Percentiles rank a stretch among this genome's conserved stretches.
phyloP scores from a whole-genome alignment of 768 basidiomycete species.

The Hirschioporus abietinus region DNA sequence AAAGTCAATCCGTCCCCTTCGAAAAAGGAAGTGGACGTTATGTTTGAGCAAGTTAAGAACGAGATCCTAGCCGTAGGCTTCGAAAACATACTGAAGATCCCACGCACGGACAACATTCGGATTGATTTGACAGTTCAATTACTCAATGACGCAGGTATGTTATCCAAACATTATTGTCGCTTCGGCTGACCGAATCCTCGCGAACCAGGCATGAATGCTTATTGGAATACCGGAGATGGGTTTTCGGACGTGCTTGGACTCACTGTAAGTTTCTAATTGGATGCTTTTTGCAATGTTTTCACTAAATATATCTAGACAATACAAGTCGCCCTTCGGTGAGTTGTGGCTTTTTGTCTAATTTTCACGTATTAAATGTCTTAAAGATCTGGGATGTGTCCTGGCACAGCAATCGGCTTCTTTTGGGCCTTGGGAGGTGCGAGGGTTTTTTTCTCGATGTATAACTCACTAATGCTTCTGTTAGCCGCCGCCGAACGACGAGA shows the following conservation, averaged over 20 bases:
- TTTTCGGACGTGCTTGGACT: slow-evolving; percentile 62
- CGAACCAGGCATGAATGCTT: slow-evolving; percentile 55
- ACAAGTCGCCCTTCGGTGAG: slow-evolving; percentile 55
- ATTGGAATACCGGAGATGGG: slow-evolving; percentile 56
- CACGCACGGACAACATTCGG: slow-evolving; percentile 51
- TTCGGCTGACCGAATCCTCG: slow-evolving; percentile 9
- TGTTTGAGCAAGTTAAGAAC: slow-evolving; percentile 68
- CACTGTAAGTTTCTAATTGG: slow-evolving; percentile 37
- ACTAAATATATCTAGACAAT: slow-evolving; percentile 41
- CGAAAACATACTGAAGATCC: slow-evolving; percentile 59
- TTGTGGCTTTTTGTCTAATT: background rate
- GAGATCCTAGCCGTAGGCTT: slow-evolving; percentile 67
- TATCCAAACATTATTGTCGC: background rate
- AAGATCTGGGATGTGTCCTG: slow-evolving; percentile 65
- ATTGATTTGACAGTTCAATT: slow-evolving; percentile 60
- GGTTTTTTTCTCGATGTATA: slow-evolving; percentile 7
- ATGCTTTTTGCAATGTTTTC: slow-evolving; percentile 8
- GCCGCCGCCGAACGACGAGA: slow-evolving; percentile 58
- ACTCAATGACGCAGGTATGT: slow-evolving; percentile 62
- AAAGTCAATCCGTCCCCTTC: slow-evolving; percentile 52
- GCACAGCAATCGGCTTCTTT: slow-evolving; percentile 67
- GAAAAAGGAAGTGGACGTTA: slow-evolving; percentile 47
- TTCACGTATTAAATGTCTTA: slow-evolving; percentile 2
- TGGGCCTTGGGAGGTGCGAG: slow-evolving; percentile 54
- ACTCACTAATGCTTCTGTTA: slow-evolving; percentile 18